Conservation (phyloP, 2,329 filamentous ascomycete genomes). For the Dothistroma septosporum region DNA sequence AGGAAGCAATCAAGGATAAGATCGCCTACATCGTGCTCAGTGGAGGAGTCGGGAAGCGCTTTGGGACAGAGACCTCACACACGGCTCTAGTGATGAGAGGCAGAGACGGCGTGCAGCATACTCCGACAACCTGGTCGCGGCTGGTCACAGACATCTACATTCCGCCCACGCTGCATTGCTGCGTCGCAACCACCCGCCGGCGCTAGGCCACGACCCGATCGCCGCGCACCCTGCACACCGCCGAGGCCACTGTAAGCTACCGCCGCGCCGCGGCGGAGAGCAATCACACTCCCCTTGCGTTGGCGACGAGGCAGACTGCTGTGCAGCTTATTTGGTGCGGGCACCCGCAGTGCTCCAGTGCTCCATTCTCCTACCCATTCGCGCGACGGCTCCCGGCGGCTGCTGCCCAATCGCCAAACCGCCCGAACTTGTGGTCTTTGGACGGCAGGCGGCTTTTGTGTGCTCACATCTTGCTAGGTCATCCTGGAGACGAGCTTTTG, state of each 20-base stretch:
- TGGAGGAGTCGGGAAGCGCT: neutral
- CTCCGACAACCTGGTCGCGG: constrained; percentile 1
- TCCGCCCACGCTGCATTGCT: neutral
- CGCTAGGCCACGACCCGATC: neutral
- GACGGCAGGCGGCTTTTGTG: constrained; percentile 20
- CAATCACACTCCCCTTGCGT: constrained; percentile 7
- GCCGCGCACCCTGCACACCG: neutral
- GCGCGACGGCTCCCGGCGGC: constrained; percentile 13
- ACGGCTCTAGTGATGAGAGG: neutral
- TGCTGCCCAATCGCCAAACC: constrained; percentile 19
- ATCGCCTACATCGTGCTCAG: neutral
- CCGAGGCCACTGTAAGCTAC: neutral
- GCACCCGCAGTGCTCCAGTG: constrained; percentile 10
- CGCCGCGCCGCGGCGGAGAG: neutral
- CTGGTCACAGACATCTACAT: constrained; percentile 2
- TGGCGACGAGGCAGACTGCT: constrained; percentile 5
- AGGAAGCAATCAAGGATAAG: too few species aligned
- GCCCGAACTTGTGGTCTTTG: constrained; percentile 15
- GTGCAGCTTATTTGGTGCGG: constrained; percentile 7
- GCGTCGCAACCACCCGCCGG: neutral
- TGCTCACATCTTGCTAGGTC: constrained; percentile 9
- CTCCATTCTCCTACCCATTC: constrained; percentile 6
- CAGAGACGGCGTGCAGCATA: neutral
- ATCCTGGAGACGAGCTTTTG: constrained; percentile 3
- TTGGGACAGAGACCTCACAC: neutral